Base-by-base conservation (phyloP, 2,329 filamentous ascomycete species). In the Phyllosticta citrichinensis region DNA sequence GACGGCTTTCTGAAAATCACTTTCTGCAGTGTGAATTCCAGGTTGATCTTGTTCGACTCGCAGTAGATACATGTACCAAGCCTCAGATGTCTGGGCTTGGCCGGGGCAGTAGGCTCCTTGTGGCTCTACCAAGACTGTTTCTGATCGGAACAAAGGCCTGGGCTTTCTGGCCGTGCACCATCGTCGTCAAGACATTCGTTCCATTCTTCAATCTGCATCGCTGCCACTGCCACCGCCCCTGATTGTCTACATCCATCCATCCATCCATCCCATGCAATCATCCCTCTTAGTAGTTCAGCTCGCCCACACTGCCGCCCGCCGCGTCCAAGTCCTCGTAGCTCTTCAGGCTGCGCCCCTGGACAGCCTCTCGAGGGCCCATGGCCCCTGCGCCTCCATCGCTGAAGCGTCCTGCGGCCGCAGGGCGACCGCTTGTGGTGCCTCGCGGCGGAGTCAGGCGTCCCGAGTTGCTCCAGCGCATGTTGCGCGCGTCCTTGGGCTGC, bases 281-380 rank as follows among this genome's bases (percentile, higher is more conserved):
- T 40, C 35, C 17, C 17, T 5, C 17, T 71, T 81, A 97, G 71
- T 97, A 97, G 75, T 97, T 95, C 69, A 97, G 78, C 76, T 97
- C 93, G 27, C 89, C 88, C 51, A 87, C 85, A 51, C 87, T 89
- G 57, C 74, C 73, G 50, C 75, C 75, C 57, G 77, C 77, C n/a
- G 95, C 93, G 76, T 99, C 94, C 24, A 99, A 79, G 71, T 99
- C 94, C 74, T 99, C 95, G 71, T 99, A 99, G 73, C 91, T 97
- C 81, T 96, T 96, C 65, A 99, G 77, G 63, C 89, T 96, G 62
- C 94, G 85, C 5, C 94, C 94, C 66, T 95, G 90, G 0, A 96
- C 91, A 11, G 94, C 93, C 75, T 97, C 92, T 20, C 89, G 84
- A 20, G 94, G 93, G 0, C 91, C 92, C 63, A 92, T 87, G 2